These are phyloP conservation scores for Laburnicola sp. DNA, from an alignment of 2,329 filamentous ascomycete genomes.

Conservation along the genomic window DNA sequence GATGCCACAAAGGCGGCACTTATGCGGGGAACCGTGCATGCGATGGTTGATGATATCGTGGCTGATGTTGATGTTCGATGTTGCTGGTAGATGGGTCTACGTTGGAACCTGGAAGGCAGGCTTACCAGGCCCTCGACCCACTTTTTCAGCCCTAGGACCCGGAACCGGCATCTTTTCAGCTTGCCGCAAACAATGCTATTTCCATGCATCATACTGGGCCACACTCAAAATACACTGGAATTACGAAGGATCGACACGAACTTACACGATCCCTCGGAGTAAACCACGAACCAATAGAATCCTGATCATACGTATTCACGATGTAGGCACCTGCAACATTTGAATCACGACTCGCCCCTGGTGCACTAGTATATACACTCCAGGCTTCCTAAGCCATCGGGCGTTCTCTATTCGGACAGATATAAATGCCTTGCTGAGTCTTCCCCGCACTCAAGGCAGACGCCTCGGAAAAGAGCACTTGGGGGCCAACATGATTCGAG, in stretches of 20 bases:
- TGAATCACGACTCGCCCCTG: too few relatives aligned
- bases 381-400: too few relatives aligned
- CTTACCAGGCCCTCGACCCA: background rate
- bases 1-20: too few relatives aligned
- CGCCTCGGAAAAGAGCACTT: too few relatives aligned
- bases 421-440: too few relatives aligned
- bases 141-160: constrained; percentile 2
- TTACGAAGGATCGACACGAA: background rate
- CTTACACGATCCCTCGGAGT: background rate
- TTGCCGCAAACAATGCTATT: background rate
- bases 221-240: background rate
- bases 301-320: too few relatives aligned
- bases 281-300: background rate
- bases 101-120: background rate
- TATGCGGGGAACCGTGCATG: too few relatives aligned
- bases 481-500: too few relatives aligned
- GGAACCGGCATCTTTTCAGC: background rate
- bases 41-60: background rate
- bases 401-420: too few relatives aligned
- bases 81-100: background rate
- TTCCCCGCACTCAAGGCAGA: too few relatives aligned
- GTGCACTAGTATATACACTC: too few relatives aligned
- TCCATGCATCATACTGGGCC: background rate
- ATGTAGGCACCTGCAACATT: too few relatives aligned
- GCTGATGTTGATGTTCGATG: background rate